Conservation (phyloP, 345 rosid genomes). For the Boechera divaricarpa region DNA sequence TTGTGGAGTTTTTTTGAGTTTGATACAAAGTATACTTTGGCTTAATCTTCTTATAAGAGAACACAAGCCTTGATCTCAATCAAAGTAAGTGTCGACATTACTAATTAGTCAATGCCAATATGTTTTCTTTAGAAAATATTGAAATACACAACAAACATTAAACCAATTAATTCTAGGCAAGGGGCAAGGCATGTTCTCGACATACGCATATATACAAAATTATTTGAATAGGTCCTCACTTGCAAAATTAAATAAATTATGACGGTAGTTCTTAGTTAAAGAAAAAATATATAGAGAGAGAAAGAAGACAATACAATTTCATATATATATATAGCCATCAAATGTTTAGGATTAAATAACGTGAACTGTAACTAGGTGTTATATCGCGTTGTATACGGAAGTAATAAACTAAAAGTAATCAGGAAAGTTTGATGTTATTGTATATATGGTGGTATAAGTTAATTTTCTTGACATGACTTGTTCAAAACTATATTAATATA, state of each 20-base stretch:
- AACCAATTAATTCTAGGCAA: not conserved
- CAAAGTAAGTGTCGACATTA: conserved; percentile 5
- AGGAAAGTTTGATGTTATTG: not conserved
- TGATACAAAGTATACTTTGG: not conserved
- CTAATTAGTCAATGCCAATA: not conserved
- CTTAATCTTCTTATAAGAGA: conserved; percentile 19
- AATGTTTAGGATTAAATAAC: too few species aligned
- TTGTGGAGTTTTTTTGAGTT: not conserved
- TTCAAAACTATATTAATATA: not conserved
- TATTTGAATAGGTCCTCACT: not conserved
- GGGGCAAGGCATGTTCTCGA: conserved; percentile 1
- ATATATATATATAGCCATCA: not conserved
- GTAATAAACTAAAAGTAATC: not conserved
- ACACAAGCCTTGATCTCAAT: not conserved
- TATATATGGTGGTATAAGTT: not conserved
- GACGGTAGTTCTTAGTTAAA: not conserved
- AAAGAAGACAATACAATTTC: not conserved
- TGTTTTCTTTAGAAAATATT: not conserved
- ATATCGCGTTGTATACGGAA: not conserved
- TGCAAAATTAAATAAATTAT: not conserved
- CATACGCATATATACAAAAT: not conserved
- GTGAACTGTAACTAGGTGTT: not conserved
- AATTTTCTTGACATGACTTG: not conserved
- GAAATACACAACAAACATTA: not conserved
- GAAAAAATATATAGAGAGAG: not conserved